Conservation (phyloP, 345 rosid species). For the Lagerstroemia speciosa region DNA sequence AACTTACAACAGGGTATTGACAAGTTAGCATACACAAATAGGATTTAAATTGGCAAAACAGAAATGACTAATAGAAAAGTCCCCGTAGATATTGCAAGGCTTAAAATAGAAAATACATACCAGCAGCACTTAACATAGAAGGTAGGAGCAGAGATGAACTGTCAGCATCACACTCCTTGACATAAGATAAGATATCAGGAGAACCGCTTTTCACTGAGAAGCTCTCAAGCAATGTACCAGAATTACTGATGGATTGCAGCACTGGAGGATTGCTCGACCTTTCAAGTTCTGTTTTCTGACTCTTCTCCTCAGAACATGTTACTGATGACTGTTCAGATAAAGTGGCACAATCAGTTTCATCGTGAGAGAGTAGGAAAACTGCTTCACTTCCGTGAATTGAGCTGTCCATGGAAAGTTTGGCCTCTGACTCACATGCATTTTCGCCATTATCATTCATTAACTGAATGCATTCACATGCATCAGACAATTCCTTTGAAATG, state of each 20-base stretch:
- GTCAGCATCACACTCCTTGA: not conserved
- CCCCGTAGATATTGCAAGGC: not conserved
- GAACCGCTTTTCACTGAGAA: not conserved
- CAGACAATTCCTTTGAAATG: not conserved
- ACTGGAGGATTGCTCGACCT: not conserved
- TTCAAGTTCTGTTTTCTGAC: not conserved
- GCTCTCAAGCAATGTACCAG: not conserved
- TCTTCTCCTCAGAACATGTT: not conserved
- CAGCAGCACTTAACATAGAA: not conserved
- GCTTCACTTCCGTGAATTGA: not conserved
- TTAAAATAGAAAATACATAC: not conserved
- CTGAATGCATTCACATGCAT: conserved; percentile 4
- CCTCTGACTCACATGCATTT: not conserved
- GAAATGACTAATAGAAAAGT: not conserved
- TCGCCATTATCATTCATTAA: not conserved
- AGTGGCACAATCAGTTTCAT: not conserved
- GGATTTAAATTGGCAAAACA: not conserved
- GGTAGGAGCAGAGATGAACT: not conserved
- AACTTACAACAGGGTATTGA: not conserved
- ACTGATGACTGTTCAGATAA: not conserved
- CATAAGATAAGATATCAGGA: not conserved
- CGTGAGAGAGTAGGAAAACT: not conserved
- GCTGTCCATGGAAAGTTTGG: too few species aligned
- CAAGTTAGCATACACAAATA: not conserved
- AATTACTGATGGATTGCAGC: not conserved